These are phyloP conservation scores for Lotmaria passim DNA, from an alignment of 208 protist species.

Conservation along the genomic window DNA sequence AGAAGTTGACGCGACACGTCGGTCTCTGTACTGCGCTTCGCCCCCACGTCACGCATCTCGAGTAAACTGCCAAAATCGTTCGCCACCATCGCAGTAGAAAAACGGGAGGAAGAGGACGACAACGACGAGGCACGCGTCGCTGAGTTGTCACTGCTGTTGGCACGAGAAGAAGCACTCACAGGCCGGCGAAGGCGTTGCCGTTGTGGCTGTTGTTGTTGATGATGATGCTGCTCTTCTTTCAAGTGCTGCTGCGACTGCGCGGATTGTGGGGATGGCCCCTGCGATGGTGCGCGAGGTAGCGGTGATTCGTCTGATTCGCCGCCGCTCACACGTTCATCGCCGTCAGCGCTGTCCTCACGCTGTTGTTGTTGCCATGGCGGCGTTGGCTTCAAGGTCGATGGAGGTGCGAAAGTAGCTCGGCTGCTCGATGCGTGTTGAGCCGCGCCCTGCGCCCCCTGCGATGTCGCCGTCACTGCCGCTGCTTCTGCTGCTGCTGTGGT, in stretches of 20 bases:
- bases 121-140: neutral
- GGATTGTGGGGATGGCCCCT: neutral
- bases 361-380: neutral
- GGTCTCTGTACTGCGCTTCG: neutral
- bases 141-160: neutral
- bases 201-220: neutral
- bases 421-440: neutral
- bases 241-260: neutral
- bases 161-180: neutral
- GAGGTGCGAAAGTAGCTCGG: neutral
- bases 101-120: neutral
- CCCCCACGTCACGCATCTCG: neutral
- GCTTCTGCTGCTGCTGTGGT: neutral
- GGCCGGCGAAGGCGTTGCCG: neutral
- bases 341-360: neutral
- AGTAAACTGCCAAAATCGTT: conserved; percentile 3
- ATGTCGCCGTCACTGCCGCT: neutral
- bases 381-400: neutral
- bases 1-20: conserved; percentile 5
- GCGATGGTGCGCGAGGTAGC: conserved; percentile 3
- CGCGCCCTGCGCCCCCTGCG: neutral
- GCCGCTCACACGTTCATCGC: neutral
- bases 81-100: neutral
- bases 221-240: too few relatives aligned
- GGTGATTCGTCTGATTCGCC: neutral